Base-by-base conservation (phyloP, 768 basidiomycete species). In the Flagelloscypha sp. region DNA sequence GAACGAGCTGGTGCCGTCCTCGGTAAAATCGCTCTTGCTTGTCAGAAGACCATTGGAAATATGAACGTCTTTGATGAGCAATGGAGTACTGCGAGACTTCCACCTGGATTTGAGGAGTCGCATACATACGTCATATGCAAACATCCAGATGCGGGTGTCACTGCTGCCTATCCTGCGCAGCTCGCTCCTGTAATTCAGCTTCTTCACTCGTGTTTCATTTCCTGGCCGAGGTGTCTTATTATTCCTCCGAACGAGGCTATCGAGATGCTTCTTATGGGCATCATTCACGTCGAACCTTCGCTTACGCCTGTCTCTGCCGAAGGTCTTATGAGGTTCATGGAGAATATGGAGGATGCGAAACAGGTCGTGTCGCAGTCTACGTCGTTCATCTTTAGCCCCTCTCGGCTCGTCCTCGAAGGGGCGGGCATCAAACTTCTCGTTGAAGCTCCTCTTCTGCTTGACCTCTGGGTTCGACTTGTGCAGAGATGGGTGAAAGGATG, bases 11-110 rank as follows among this genome's bases (percentile, higher is more conserved):
- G 74, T 10, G 58, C 70, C 0, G 66, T 72, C 2, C 58, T 88
- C 2, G 70, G 67, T 9, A 57, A 59, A 25, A 68, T 92, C 29
- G 72, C 79, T 0, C 59, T 59, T 4, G 46, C 72, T 6, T 86
- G 79, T 48, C 71, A 72, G 48, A 74, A 76, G 37, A 53, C 68
- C 4, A 74, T 87, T 6, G 84, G 84, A 2, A 59, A 66, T 24
- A 84, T 93, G 79, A 78, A 80, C 11, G 64, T 93, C 20, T 79
- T 89, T 37, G 90, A 95, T 39, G 84, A 92, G 6, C 82, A 87
- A 46, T 88, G 82, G 80, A 70, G 75, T 0, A 63, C 71, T 34
- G 65, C 73, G 13, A 74, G 78, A 30, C 56, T 79, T 32, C 71
- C 68, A 43, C 65, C 69, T 2, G 53, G 72, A 0, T 74, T 78